Evolutionary conservation across 345 rosid genomes (phyloP), one percentile per base, ranked within the genome.

Genomic region (Gossypium anomalum): DNA sequence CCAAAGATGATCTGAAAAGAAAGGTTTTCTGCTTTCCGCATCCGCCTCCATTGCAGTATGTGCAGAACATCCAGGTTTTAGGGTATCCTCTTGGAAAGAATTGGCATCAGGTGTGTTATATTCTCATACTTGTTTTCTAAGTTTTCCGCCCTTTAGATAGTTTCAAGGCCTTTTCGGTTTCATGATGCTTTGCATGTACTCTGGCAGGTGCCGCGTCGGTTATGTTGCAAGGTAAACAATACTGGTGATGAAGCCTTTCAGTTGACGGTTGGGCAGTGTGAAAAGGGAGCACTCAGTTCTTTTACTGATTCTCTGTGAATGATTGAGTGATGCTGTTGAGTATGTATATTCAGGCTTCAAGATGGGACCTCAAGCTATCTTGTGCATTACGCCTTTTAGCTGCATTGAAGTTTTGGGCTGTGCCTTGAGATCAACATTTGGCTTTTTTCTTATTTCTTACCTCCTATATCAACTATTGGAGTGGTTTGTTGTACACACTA

Each of bases 21-120:
- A 94, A 80, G 82, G 82, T 94, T 70, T 80, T 92, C 75, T 92
- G 97, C 87, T 90, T 94, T 51, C 87, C 88, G 11, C 88, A 73
- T 51, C 79, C 87, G 0, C 88, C 85, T 76, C 94, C 94, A 47
- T 78, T 94, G 76, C 92, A 63, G 15, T 63, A 83, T 10, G 86
- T 90, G 41, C 83, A 84, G 78, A 80, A 74, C 41, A 92, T 94
- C 74, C 86, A 84, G 74, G 91, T 90, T 72, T 20, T 80, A 74
- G 93, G 87, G 43, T 67, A 83, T 75, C 93, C 90, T 78, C 83
- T 80, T 22, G 75, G 74, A 71, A 86, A 84, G 85, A 87, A 78
- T 27, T 92, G 98, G 98, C 97, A 90, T 84, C 78, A 87, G 97
- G 98, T 88, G 85, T 79, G 89, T 62, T 38, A 29, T 25, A 13